Conservation (phyloP, 1,139 yeast species). For the Yamadazyma sp. region DNA sequence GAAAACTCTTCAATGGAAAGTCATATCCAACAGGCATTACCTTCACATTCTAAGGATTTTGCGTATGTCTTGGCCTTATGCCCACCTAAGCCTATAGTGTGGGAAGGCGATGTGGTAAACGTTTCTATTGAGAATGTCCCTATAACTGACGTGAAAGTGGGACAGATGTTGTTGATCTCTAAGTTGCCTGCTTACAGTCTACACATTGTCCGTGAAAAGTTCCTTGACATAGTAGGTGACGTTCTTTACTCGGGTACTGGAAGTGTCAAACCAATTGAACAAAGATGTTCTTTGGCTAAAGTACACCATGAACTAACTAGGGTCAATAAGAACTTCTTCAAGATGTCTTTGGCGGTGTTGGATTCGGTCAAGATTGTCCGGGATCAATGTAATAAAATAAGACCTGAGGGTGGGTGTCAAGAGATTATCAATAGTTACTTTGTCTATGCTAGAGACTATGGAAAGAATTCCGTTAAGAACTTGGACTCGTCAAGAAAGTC, state of each 20-base stretch:
- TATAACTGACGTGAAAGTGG: constrained; percentile 56
- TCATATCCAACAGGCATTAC: constrained; percentile 17
- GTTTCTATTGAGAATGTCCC: constrained; percentile 50
- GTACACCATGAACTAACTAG: constrained; percentile 75
- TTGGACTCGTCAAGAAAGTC: constrained; percentile 69
- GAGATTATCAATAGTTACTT: constrained; percentile 78
- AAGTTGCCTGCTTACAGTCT: constrained; percentile 39
- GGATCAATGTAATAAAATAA: constrained; percentile 34
- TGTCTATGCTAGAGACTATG: constrained; percentile 80
- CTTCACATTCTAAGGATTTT: constrained; percentile 31
- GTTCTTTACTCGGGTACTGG: constrained; percentile 44
- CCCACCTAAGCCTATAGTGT: constrained; percentile 81
- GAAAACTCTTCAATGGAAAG: constrained; percentile 17
- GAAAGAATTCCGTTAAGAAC: constrained; percentile 67
- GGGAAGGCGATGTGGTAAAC: constrained; percentile 82
- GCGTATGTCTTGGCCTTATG: constrained; percentile 75
- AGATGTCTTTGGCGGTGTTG: constrained; percentile 66
- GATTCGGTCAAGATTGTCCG: constrained; percentile 62
- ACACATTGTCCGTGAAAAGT: constrained; percentile 39
- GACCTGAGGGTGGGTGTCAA: constrained; percentile 60
- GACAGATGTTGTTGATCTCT: constrained; percentile 69
- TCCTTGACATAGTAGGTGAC: constrained; percentile 55
- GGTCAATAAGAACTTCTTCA: constrained; percentile 66
- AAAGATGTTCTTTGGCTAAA: constrained; percentile 67
- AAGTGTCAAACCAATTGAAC: constrained; percentile 45